Conservation (phyloP, 768 basidiomycete species). For the Pleurotus pulmonarius region DNA sequence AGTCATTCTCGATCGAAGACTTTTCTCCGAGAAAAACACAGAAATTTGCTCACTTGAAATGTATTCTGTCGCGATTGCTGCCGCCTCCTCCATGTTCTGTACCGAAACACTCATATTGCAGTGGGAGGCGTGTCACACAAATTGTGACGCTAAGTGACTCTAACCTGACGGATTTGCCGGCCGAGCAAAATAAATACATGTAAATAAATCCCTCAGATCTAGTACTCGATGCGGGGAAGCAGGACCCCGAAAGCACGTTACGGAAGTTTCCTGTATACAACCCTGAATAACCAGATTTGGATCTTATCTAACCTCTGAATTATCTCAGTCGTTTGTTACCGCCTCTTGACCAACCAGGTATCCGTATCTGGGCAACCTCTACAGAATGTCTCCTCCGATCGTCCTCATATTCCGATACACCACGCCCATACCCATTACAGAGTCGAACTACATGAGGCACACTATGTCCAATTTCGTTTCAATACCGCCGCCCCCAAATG, state of each 20-base stretch:
- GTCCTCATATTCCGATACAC: neutral
- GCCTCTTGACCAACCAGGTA: too few relatives aligned
- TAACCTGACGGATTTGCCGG: neutral
- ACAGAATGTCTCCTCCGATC: too few relatives aligned
- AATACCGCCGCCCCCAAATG: neutral
- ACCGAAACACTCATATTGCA: slow-evolving; percentile 2
- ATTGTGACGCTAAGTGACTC: neutral
- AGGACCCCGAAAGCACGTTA: neutral
- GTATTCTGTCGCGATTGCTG: slow-evolving; percentile 39
- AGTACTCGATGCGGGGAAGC: neutral
- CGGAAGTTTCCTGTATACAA: neutral
- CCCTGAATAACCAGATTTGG: neutral
- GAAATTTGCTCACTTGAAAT: slow-evolving; percentile 35
- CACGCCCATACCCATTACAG: neutral
- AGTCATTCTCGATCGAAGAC: neutral
- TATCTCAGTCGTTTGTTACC: neutral
- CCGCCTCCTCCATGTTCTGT: slow-evolving; percentile 41
- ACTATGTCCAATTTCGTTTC: neutral
- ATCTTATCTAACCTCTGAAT: neutral
- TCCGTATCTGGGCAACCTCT: too few relatives aligned
- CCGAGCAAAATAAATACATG: neutral
- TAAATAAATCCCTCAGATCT: neutral
- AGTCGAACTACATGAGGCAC: neutral
- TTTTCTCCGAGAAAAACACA: neutral
- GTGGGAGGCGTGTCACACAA: neutral